These are phyloP conservation scores for Solanum piurae DNA, from an alignment of 257 asterid species.

Conservation along the genomic window DNA sequence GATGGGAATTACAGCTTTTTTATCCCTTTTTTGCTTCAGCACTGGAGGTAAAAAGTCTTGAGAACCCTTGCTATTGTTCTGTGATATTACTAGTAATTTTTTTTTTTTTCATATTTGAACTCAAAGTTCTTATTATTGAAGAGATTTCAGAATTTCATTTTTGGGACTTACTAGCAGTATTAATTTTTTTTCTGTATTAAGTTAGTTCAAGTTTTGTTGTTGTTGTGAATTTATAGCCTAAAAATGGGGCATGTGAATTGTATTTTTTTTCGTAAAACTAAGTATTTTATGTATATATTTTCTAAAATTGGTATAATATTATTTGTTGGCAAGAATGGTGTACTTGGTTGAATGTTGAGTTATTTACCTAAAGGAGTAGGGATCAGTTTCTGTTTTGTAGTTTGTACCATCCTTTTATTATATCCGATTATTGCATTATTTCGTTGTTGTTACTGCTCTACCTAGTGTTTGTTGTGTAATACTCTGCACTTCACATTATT, in stretches of 20 bases:
- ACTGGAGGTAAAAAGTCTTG: conserved; percentile 16
- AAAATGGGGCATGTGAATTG: background rate
- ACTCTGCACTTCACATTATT: background rate
- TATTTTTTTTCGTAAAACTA: background rate
- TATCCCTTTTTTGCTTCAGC: conserved; percentile 22
- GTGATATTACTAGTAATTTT: background rate
- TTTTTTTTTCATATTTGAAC: background rate
- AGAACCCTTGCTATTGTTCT: background rate
- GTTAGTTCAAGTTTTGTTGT: background rate
- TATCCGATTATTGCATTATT: background rate
- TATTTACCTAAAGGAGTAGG: background rate
- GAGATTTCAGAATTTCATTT: background rate
- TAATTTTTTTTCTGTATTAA: no score
- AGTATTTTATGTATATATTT: background rate
- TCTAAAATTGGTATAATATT: background rate
- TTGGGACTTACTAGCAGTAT: background rate
- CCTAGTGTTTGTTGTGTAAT: background rate
- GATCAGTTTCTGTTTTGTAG: background rate
- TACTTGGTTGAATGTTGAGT: background rate
- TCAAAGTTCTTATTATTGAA: background rate
- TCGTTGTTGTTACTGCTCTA: background rate
- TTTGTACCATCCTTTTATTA: background rate
- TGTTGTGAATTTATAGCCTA: background rate
- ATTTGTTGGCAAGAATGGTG: background rate
- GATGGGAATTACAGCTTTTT: conserved; percentile 15